Evolutionary conservation across 495 filamentous ascomycete genomes (phyloP).

Genomic region (Neurospora sp.): DNA sequence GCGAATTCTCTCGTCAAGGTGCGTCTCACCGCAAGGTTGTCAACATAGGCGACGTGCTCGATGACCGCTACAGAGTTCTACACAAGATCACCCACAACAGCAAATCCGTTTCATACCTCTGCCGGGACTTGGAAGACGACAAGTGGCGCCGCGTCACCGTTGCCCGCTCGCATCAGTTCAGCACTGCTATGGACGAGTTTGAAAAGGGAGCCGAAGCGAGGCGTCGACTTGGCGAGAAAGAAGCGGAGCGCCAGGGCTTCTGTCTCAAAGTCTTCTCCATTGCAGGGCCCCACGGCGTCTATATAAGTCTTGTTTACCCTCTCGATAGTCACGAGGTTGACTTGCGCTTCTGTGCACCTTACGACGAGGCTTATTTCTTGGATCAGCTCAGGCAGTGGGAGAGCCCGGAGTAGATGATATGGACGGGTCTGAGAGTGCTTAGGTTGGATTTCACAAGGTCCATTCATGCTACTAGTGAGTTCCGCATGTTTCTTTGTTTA

Average conservation of each 20-base stretch:
- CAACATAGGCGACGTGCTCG: background rate
- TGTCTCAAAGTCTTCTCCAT: background rate
- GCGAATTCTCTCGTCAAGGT: background rate
- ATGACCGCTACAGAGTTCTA: background rate
- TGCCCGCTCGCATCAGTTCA: background rate
- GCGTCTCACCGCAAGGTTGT: background rate
- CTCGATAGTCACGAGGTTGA: background rate
- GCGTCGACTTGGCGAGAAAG: background rate
- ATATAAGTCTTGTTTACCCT: background rate
- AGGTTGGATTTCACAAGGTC: background rate
- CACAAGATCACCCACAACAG: background rate
- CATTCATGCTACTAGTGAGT: background rate
- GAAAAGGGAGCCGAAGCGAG: background rate
- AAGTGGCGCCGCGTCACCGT: background rate
- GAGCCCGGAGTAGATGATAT: background rate
- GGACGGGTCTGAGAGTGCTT: background rate
- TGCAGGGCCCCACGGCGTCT: background rate
- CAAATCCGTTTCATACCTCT: background rate
- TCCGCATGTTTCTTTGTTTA: background rate
- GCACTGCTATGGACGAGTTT: background rate
- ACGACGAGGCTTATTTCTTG: background rate
- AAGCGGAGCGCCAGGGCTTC: background rate
- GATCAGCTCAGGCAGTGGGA: background rate
- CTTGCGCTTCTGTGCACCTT: background rate
- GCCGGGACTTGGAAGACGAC: background rate